Evolutionary conservation across 495 filamentous ascomycete species (phyloP).

Genomic region (Pyrenopolyporus hunteri): DNA sequence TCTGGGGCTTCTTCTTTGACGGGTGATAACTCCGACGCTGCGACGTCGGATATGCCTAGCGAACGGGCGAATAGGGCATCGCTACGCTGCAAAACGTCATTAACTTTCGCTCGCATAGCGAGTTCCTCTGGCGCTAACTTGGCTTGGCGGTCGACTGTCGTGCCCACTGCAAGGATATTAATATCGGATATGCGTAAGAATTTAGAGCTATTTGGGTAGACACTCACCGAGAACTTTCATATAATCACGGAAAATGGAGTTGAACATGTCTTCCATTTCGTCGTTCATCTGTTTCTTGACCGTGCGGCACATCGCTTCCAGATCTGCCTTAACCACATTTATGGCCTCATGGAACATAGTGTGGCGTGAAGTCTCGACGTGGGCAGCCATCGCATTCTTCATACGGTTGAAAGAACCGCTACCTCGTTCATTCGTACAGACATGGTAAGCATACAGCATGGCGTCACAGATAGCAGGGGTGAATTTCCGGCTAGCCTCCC

Average conservation of each 20-base stretch:
- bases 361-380: slow-evolving; percentile 51
- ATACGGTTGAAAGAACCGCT: slow-evolving; percentile 60
- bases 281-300: background rate
- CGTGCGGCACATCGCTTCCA: background rate
- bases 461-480: slow-evolving; percentile 54
- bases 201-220: too few species aligned
- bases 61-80: slow-evolving; percentile 4
- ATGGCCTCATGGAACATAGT: slow-evolving; percentile 56
- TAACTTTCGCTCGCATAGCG: slow-evolving; percentile 3
- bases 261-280: background rate
- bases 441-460: slow-evolving; percentile 58
- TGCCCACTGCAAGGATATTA: slow-evolving; percentile 7
- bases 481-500: slow-evolving; percentile 63
- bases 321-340: background rate
- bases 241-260: slow-evolving; percentile 56
- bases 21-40: background rate
- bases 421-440: slow-evolving; percentile 55
- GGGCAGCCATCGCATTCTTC: slow-evolving; percentile 59
- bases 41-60: background rate
- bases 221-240: slow-evolving; percentile 34
- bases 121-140: slow-evolving; percentile 7
- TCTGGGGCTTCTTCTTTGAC: background rate
- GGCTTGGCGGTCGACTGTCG: background rate
- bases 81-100: slow-evolving; percentile 4
- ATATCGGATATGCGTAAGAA: background rate